Percentiles rank a stretch among this genome's conserved stretches.
phyloP scores from a whole-genome alignment of 441 rosid species.

The Melastoma candidum region DNA sequence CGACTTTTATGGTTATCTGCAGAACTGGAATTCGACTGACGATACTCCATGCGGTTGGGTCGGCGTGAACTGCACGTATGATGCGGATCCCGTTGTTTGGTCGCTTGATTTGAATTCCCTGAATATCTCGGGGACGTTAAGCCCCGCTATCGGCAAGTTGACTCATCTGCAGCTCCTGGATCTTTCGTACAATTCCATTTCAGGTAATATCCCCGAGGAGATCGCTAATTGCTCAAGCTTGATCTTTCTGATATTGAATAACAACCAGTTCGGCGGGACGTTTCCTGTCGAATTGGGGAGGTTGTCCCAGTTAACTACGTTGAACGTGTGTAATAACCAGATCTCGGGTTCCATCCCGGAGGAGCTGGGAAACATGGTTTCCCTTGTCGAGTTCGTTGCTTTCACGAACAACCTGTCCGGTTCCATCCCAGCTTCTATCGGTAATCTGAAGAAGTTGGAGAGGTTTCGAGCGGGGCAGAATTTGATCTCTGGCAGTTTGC shows the following conservation, averaged over 20 bases:
- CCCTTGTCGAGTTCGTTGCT: constrained; percentile 73
- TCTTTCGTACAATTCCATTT: constrained; percentile 49
- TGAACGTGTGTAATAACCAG: constrained; percentile 75
- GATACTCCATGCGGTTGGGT: constrained; percentile 74
- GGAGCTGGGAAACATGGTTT: constrained; percentile 59
- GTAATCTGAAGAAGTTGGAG: constrained; percentile 52
- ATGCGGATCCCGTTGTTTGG: constrained; percentile 35
- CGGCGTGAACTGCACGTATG: constrained; percentile 73
- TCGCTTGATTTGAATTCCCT: constrained; percentile 60
- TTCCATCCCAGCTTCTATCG: constrained; percentile 71
- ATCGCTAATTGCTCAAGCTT: constrained; percentile 61
- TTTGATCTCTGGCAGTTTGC: constrained; percentile 65
- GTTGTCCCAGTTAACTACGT: constrained; percentile 31
- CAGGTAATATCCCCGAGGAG: constrained; percentile 54
- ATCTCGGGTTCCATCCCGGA: constrained; percentile 69
- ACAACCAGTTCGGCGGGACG: constrained; percentile 62
- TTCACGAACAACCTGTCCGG: constrained; percentile 82
- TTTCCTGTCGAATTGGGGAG: constrained; percentile 55
- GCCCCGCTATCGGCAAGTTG: constrained; percentile 59
- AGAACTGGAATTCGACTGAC: constrained; percentile 58
- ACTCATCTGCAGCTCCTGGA: constrained; percentile 50
- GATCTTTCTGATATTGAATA: constrained; percentile 43
- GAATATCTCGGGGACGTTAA: constrained; percentile 76
- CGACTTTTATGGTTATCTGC: constrained; percentile 42
- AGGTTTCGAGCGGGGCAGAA: constrained; percentile 77